These are phyloP conservation scores for Terana coerulea DNA, from an alignment of 768 basidiomycete species.

Conservation along the genomic window DNA sequence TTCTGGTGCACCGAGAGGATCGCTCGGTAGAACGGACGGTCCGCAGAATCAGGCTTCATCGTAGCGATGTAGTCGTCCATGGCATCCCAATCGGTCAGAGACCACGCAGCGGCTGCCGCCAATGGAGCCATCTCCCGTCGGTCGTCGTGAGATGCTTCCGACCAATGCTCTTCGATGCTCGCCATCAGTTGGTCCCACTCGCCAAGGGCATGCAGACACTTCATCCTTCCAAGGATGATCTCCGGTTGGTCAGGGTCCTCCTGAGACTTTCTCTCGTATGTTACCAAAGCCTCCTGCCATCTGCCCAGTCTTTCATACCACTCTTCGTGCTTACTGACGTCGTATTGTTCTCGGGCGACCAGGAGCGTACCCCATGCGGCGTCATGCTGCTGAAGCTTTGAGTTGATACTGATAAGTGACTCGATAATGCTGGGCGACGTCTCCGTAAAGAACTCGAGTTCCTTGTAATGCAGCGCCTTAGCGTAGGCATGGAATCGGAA, in stretches of 20 bases:
- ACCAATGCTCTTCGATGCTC: conserved; percentile 88
- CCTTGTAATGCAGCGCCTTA: conserved; percentile 98
- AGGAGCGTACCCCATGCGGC: conserved; percentile 96
- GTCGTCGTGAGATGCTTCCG: conserved; percentile 75
- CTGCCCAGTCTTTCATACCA: conserved; percentile 97
- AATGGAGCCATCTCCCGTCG: conserved; percentile 91
- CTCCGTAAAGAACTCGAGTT: conserved; percentile 93
- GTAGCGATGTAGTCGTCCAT: conserved; percentile 97
- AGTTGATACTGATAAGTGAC: conserved; percentile 93
- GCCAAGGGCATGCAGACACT: conserved; percentile 93
- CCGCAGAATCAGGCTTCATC: conserved; percentile 91
- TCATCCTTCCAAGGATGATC: conserved; percentile 86
- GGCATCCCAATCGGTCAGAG: conserved; percentile 92
- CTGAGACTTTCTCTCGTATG: conserved; percentile 76
- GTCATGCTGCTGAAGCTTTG: conserved; percentile 93
- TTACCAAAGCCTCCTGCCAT: conserved; percentile 90
- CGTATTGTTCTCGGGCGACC: conserved; percentile 85
- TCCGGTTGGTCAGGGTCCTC: conserved; percentile 75
- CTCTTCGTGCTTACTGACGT: conserved; percentile 90
- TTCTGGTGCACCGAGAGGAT: conserved; percentile 96
- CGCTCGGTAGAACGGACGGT: conserved; percentile 93
- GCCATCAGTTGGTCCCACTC: conserved; percentile 92
- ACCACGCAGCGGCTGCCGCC: conserved; percentile 97
- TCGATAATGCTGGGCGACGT: conserved; percentile 90
- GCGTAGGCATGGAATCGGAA: conserved; percentile 93